A percentile compares a stretch with the other conserved stretches of the same genome.
These are phyloP conservation scores for Malassezia japonica DNA, from an alignment of 1,284 basidiomycete species.

Conservation along the genomic window DNA sequence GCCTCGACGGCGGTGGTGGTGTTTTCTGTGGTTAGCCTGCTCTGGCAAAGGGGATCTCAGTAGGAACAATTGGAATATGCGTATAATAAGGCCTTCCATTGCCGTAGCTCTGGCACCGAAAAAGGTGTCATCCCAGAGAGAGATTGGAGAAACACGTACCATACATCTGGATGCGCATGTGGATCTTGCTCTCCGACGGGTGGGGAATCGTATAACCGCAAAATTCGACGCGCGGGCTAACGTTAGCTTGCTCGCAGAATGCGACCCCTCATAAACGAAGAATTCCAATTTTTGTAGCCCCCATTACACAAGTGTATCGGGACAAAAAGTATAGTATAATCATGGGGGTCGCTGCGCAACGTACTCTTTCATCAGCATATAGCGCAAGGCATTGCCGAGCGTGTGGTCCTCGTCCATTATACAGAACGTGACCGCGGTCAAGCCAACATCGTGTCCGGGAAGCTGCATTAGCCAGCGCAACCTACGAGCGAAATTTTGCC, in stretches of 20 bases:
- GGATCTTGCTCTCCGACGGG: slow-evolving; percentile 90
- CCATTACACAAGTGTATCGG: slow-evolving; percentile 24
- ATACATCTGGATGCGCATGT: slow-evolving; percentile 96
- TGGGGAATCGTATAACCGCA: slow-evolving; percentile 97
- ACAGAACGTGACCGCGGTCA: slow-evolving; percentile 83
- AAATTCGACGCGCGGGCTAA: slow-evolving; percentile 92
- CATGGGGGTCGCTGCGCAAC: slow-evolving; percentile 32
- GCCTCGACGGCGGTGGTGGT: slow-evolving; percentile 33
- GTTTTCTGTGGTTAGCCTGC: slow-evolving; percentile 16
- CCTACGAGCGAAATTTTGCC: slow-evolving; percentile 15
- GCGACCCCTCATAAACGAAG: slow-evolving; percentile 47
- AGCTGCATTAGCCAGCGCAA: slow-evolving; percentile 31
- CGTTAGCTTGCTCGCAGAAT: neutral
- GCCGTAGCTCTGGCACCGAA: slow-evolving; percentile 7
- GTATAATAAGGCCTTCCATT: slow-evolving; percentile 18
- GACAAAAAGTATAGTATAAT: slow-evolving; percentile 14
- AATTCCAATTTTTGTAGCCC: slow-evolving; percentile 47
- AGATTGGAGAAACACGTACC: slow-evolving; percentile 57
- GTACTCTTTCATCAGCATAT: slow-evolving; percentile 99
- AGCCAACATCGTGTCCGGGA: slow-evolving; percentile 65
- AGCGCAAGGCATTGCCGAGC: slow-evolving; percentile 82
- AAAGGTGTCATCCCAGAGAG: slow-evolving; percentile 10
- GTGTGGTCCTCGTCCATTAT: slow-evolving; percentile 91
- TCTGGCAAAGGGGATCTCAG: slow-evolving; percentile 22
- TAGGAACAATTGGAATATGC: slow-evolving; percentile 49